Evolutionary conservation across 169 alveolate genomes (phyloP), one percentile per base, ranked within the genome.

Genomic region (Plasmodium berghei): DNA sequence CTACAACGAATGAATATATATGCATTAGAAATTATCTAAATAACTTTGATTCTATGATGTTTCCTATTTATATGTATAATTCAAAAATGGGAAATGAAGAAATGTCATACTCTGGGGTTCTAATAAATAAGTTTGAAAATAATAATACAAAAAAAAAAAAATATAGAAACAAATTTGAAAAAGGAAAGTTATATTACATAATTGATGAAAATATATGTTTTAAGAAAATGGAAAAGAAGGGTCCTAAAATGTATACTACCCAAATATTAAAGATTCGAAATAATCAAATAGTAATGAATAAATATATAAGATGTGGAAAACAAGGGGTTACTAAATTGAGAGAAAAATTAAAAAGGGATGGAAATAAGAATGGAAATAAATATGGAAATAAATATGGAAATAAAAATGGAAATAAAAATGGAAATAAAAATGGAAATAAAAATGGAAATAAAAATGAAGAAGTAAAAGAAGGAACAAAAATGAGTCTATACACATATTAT

Each of bases 21-120:
- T 80, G 90, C 48, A 54, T 80, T 14, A 66, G 83, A 61, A 80
- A 80, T 80, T 80, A 66, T 55, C 54, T 80, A n/a, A 66, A 80
- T 48, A 71, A 80, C 18, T 54, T 80, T 54, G 90, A 80, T 66
- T 28, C 10, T 18, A 66, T 26, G 40, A 54, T 66, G 22, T 80
- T 49, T 26, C 90, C 90, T 22, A 80, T 80, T 40, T 28, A 55
- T 12, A 46, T 20, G 5, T 42, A 26, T 2, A 16, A 4, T 52
- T 6, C 59, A 16, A 52, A 5, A 3, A 52, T 14, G 59, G 9
- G 9, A 52, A 52, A 52, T 1, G 20, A 12, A 0, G 20, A 52
- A 16, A 8, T 16, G 16, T 12, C 22, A 1, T 22, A 22, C 1
- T 0, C 0, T 22, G 1, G 1, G 0, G 26, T 22, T 22, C 2